Evolutionary conservation across 352 stramenopile species (phyloP).

Genomic region (Phytophthora fragariae): DNA sequence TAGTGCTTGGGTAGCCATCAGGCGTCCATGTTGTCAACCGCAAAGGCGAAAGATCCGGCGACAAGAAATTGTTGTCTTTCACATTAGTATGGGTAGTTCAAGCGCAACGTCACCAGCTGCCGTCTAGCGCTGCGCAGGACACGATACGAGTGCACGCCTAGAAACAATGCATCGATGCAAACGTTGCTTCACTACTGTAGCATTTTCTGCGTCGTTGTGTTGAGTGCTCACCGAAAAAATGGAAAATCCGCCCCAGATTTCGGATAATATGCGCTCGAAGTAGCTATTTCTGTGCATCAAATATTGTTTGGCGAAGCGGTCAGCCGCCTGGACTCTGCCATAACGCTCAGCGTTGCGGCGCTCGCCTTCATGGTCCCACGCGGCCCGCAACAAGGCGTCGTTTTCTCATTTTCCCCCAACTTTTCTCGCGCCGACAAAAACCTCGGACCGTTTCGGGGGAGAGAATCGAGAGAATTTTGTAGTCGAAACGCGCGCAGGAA

Average conservation of each 20-base stretch:
- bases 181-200: neutral
- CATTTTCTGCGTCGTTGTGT: no score
- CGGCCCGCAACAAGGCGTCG: neutral
- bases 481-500: constrained; percentile 1
- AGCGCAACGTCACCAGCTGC: no score
- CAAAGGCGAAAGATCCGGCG: neutral
- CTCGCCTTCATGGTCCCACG: neutral
- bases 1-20: constrained; percentile 22
- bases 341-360: neutral
- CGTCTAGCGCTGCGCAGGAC: no score
- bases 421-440: neutral
- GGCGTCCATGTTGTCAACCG: constrained; percentile 1
- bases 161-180: neutral
- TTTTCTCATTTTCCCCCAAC: neutral
- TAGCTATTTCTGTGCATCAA: neutral
- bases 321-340: neutral
- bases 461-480: neutral
- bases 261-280: neutral
- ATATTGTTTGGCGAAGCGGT: neutral
- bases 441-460: neutral
- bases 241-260: neutral
- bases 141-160: neutral
- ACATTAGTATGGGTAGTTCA: neutral
- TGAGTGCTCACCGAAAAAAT: neutral
- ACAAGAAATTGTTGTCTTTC: neutral